phyloP scores from a whole-genome alignment of 2,329 filamentous ascomycete species.

The Tricladium varicosporioides region DNA sequence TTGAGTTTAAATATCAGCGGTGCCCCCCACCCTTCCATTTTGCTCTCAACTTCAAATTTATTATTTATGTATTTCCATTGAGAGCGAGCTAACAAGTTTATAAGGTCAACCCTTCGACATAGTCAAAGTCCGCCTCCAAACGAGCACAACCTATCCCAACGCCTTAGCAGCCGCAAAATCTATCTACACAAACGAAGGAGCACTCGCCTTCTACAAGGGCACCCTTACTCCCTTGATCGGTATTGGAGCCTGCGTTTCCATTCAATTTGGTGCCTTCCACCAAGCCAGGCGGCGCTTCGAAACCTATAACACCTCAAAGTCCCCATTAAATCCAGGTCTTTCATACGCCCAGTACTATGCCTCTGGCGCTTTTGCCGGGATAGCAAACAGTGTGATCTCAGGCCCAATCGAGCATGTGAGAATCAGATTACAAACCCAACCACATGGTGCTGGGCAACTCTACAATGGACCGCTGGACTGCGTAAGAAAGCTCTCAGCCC shows the following conservation, averaged over 20 bases:
- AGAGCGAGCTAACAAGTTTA: slow-evolving; percentile 19
- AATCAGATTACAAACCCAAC: slow-evolving; percentile 94
- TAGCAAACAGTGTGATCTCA: slow-evolving; percentile 86
- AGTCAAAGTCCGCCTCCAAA: slow-evolving; percentile 96
- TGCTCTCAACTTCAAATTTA: too few species aligned
- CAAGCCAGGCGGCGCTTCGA: slow-evolving; percentile 85
- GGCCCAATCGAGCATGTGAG: slow-evolving; percentile 95
- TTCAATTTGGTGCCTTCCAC: slow-evolving; percentile 98
- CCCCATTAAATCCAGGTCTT: slow-evolving; percentile 47
- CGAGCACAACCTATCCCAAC: slow-evolving; percentile 74
- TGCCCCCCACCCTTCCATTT: too few species aligned
- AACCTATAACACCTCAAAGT: slow-evolving; percentile 58
- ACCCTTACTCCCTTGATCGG: slow-evolving; percentile 92
- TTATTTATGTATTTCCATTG: too few species aligned
- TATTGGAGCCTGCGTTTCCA: slow-evolving; percentile 95
- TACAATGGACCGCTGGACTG: slow-evolving; percentile 89
- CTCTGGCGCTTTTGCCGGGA: slow-evolving; percentile 86
- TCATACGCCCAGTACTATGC: slow-evolving; percentile 85
- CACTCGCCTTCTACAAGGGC: slow-evolving; percentile 96
- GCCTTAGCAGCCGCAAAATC: slow-evolving; percentile 77
- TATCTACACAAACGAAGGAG: slow-evolving; percentile 86
- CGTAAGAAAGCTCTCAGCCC: slow-evolving; percentile 73
- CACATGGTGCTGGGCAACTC: slow-evolving; percentile 74
- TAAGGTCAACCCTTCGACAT: slow-evolving; percentile 78
- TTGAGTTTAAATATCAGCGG: too few species aligned